These are phyloP conservation scores for Exophiala aquamarina DNA, from an alignment of 2,329 filamentous ascomycete genomes.

Conservation along the genomic window DNA sequence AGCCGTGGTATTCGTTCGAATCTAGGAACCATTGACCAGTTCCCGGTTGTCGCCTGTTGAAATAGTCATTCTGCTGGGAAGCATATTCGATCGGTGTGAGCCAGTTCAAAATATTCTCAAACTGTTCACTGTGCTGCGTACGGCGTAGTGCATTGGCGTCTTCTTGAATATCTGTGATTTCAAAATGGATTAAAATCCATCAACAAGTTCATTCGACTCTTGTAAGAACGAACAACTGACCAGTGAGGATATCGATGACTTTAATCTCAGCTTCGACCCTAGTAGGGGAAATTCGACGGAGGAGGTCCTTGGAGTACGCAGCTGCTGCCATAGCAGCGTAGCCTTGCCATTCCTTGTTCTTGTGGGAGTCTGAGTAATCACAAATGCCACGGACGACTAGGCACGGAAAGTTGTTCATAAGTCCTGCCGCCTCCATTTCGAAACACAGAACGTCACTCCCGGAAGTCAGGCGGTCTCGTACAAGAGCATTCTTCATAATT, in stretches of 20 bases:
- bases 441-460: constrained; percentile 22
- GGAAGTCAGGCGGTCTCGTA: constrained; percentile 18
- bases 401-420: constrained; percentile 29
- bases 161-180: not conserved
- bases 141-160: not conserved
- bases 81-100: constrained; percentile 1
- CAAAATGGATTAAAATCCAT: not conserved
- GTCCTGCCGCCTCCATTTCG: constrained; percentile 30
- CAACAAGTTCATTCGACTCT: too few species aligned
- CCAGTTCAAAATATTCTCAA: not conserved
- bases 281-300: constrained; percentile 6
- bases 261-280: constrained; percentile 4
- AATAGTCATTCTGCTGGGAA: constrained; percentile 37
- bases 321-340: constrained; percentile 30
- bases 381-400: constrained; percentile 31
- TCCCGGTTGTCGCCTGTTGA: constrained; percentile 36
- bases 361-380: constrained; percentile 32
- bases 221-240: not conserved
- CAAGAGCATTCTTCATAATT: constrained; percentile 25
- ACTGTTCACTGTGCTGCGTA: not conserved
- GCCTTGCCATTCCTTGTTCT: constrained; percentile 32
- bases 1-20: constrained; percentile 35
- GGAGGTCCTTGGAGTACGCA: constrained; percentile 17
- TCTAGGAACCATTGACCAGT: constrained; percentile 49
- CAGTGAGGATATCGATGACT: not conserved